These are phyloP conservation scores for Alternaria panax DNA, from an alignment of 2,329 filamentous ascomycete species.

Conservation along the genomic window DNA sequence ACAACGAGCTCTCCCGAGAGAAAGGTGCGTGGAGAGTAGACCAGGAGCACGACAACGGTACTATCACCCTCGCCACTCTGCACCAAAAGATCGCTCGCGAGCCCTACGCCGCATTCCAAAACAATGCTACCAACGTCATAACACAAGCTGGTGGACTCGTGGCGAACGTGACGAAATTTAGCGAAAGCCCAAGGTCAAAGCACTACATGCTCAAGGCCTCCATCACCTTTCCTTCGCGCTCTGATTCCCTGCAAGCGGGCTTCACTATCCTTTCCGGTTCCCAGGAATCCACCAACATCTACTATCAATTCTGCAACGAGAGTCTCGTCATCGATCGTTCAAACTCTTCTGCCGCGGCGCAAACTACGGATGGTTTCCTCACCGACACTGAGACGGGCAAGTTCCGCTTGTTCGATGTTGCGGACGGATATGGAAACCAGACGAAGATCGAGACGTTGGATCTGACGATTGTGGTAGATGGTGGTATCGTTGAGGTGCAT, in stretches of 20 bases:
- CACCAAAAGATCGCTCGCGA: constrained; percentile 53
- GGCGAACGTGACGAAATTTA: constrained; percentile 19
- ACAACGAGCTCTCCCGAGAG: constrained; percentile 52
- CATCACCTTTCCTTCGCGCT: constrained; percentile 50
- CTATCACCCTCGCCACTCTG: constrained; percentile 50
- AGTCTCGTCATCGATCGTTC: constrained; percentile 53
- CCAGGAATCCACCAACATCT: constrained; percentile 53
- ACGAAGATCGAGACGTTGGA: constrained; percentile 49
- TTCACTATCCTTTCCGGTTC: constrained; percentile 53
- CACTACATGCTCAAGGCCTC: constrained; percentile 52
- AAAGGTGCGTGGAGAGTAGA: constrained; percentile 52
- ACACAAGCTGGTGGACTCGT: constrained; percentile 18
- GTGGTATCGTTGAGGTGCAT: constrained; percentile 48
- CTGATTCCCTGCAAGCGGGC: constrained; percentile 49
- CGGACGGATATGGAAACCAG: constrained; percentile 20
- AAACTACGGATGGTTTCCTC: constrained; percentile 51
- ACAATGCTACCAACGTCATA: constrained; percentile 28
- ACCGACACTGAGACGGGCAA: constrained; percentile 50
- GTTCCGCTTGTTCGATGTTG: constrained; percentile 53
- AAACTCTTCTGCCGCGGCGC: constrained; percentile 52
- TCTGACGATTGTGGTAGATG: constrained; percentile 53
- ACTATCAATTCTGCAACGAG: constrained; percentile 58
- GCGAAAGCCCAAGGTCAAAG: constrained; percentile 42
- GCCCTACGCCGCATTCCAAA: constrained; percentile 42
- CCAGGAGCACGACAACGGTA: constrained; percentile 36